phyloP scores from a whole-genome alignment of 2,329 filamentous ascomycete genomes.

The Calycina herbarum region DNA sequence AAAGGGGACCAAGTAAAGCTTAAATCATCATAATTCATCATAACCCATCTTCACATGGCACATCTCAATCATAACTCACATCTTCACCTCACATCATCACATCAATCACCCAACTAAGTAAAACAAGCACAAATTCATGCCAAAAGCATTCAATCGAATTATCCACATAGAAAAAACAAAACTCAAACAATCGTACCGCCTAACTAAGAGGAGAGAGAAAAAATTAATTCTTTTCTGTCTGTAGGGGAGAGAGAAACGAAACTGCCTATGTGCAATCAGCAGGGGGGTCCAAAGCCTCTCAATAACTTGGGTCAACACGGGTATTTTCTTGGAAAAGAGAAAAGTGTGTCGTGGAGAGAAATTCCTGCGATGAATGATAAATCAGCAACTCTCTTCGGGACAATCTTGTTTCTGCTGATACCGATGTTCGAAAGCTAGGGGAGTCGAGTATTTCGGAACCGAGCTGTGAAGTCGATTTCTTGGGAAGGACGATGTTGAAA shows the following conservation, averaged over 20 bases:
- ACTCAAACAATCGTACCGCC: no score
- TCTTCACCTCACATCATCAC: no score
- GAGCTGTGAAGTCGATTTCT: background rate
- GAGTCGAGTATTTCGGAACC: background rate
- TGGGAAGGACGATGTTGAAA: background rate
- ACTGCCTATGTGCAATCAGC: conserved; percentile 13
- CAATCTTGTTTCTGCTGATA: background rate
- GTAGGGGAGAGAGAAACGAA: background rate
- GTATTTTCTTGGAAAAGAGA: background rate
- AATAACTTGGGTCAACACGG: background rate
- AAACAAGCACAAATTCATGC: no score
- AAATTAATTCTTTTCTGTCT: background rate
- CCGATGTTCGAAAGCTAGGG: background rate
- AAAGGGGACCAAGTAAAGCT: no score
- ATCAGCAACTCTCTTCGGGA: conserved; percentile 5
- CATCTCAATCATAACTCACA: no score
- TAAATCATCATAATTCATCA: no score
- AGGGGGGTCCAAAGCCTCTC: conserved; percentile 2
- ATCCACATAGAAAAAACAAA: background rate
- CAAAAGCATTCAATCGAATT: background rate
- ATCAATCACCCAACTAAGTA: no score
- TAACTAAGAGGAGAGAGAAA: background rate
- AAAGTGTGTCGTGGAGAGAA: background rate
- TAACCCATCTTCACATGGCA: no score
- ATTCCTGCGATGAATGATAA: conserved; percentile 2